A percentile compares a stretch with the other conserved stretches of the same genome.
phyloP scores from a whole-genome alignment of 345 rosid species.

The Arabidopsis suecica region DNA sequence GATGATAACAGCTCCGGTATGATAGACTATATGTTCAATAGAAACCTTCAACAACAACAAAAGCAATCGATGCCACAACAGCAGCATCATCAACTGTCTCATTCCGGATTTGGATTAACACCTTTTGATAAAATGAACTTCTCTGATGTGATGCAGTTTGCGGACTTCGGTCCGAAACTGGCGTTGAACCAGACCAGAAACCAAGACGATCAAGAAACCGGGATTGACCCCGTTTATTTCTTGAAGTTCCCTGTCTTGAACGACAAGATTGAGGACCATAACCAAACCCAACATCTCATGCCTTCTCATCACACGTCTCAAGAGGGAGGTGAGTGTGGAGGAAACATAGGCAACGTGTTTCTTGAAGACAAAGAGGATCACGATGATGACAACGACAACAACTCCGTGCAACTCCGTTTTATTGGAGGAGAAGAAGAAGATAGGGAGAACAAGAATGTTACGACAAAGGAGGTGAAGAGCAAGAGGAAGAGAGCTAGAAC shows the following conservation, averaged over 20 bases:
- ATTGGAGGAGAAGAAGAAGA: constrained; percentile 44
- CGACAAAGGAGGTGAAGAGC: constrained; percentile 55
- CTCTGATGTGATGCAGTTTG: constrained; percentile 89
- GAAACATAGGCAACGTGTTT: constrained; percentile 37
- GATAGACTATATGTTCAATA: constrained; percentile 67
- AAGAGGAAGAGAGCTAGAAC: constrained; percentile 83
- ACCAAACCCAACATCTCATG: constrained; percentile 40
- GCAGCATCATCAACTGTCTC: constrained; percentile 52
- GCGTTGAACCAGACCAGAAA: constrained; percentile 65
- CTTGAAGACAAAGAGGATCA: constrained; percentile 33
- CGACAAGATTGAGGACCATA: constrained; percentile 52
- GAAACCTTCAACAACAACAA: constrained; percentile 53
- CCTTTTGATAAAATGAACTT: constrained; percentile 73
- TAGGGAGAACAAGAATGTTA: constrained; percentile 35
- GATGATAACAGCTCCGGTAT: constrained; percentile 48
- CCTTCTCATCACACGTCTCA: constrained; percentile 35
- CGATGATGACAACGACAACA: constrained; percentile 45
- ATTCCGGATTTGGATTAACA: constrained; percentile 53
- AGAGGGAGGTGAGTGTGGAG: constrained; percentile 51
- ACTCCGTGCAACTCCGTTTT: constrained; percentile 60
- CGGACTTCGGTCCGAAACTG: constrained; percentile 82
- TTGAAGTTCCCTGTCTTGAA: constrained; percentile 86
- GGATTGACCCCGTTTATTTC: constrained; percentile 82
- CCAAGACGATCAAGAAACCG: constrained; percentile 67
- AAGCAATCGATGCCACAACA: constrained; percentile 50